phyloP scores from a whole-genome alignment of 345 rosid species.

The Cardamine chenopodiifolia region DNA sequence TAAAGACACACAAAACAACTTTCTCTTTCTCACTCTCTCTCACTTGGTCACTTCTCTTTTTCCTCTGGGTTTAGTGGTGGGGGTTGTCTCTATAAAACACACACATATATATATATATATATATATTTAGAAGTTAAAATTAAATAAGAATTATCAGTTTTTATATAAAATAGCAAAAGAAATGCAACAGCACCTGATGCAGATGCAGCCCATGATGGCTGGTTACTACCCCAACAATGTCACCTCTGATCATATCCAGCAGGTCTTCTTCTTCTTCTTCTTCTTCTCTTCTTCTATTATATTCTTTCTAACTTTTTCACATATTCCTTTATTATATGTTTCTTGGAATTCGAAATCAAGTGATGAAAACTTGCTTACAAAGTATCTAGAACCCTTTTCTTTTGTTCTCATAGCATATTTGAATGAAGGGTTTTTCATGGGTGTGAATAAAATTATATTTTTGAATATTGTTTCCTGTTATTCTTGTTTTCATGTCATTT shows the following conservation, averaged over 20 bases:
- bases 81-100: constrained; percentile 35
- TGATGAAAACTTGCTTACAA: neutral
- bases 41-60: constrained; percentile 37
- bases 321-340: constrained; percentile 5
- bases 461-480: neutral
- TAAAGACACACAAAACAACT: no score
- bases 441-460: neutral
- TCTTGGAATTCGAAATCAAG: neutral
- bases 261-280: constrained; percentile 54
- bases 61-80: constrained; percentile 45
- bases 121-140: neutral
- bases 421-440: constrained; percentile 5
- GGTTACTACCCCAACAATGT: constrained; percentile 99
- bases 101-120: constrained; percentile 1
- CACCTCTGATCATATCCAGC: constrained; percentile 99
- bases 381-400: neutral
- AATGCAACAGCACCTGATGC: constrained; percentile 99
- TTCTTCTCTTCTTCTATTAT: constrained; percentile 14
- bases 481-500: constrained; percentile 18
- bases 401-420: neutral
- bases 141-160: constrained; percentile 30
- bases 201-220: constrained; percentile 99
- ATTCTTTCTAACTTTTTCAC: neutral
- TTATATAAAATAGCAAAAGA: constrained; percentile 56
- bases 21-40: no score